Evolutionary conservation across 163 green algal genomes (phyloP), one percentile per base, ranked within the genome.

Genomic region (Prototheca cutis): DNA sequence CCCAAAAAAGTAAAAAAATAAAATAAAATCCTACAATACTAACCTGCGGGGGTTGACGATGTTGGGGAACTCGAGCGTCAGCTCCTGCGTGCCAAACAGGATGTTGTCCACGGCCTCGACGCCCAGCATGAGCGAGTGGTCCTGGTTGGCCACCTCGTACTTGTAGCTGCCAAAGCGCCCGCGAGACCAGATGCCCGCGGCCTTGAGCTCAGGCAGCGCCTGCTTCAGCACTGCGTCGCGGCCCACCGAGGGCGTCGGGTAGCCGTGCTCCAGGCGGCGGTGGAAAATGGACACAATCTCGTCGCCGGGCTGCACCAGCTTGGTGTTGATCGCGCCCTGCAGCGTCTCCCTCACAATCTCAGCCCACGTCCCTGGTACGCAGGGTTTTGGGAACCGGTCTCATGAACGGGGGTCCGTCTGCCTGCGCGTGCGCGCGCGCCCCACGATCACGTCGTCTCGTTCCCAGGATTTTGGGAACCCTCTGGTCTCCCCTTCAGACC

Each of bases 71-170:
- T 76, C 55, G n/a, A 95, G 86, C 25, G 86, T 92, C 31, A 94
- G 55, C 78, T 95, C 88, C 73, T 82, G 68, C 25, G 67, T 74
- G 54, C 86, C 86, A 61, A 87, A 86, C 40, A 94, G 70, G 31
- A 94, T 83, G 74, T 93, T 94, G 81, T 95, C 88, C 6, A 78
- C 84, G 30, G 71, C 78, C 81, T 95, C 88, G 28, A 94, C 87
- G 23, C 88, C 88, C 48, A 94, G 81, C 85, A 94, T 93, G 48
- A 93, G 62, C 33, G 69, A 84, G 79, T 95, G 87, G 80, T 95
- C 87, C 71, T 95, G 87, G 77, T 94, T 95, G 62, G 76, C 84
- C 4, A 94, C 86, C 77, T 95, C 87, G 69, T 95, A 95, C 82
- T 93, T 94, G 75, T 91, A 95, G 59, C 70, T 79, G 55, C 88